Evolutionary conservation across 805 yeast genomes (phyloP).

Genomic region (Metschnikowia continentalis): DNA sequence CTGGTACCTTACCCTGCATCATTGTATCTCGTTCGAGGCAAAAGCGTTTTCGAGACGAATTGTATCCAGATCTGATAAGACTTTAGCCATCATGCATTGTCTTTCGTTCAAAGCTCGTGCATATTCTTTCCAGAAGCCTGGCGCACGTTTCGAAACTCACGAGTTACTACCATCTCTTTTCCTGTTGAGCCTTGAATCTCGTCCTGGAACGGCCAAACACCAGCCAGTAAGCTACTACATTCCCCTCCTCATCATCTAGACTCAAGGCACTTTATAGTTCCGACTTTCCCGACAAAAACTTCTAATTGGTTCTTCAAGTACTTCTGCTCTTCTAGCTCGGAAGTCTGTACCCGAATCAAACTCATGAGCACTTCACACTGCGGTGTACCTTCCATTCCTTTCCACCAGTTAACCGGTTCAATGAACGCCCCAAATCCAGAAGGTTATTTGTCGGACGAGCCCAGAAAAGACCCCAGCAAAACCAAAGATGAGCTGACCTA

Average conservation of each 20-base stretch:
- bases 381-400: neutral
- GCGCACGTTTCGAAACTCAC: neutral
- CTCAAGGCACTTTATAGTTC: neutral
- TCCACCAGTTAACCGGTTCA: neutral
- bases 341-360: neutral
- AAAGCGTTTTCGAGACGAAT: slow-evolving; percentile 5
- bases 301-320: neutral
- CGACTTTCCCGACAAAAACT: too few relatives aligned
- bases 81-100: slow-evolving; percentile 1
- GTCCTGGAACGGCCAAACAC: neutral
- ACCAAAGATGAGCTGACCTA: slow-evolving; percentile 10
- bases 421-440: neutral
- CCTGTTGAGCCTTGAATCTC: neutral
- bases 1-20: slow-evolving; percentile 2
- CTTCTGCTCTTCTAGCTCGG: neutral
- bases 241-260: neutral
- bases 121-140: neutral
- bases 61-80: slow-evolving; percentile 5
- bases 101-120: neutral
- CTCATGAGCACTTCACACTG: neutral
- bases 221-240: neutral
- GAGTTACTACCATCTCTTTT: neutral
- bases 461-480: neutral
- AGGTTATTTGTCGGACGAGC: slow-evolving; percentile 1
- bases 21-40: neutral